Conservation (phyloP, 2,329 filamentous ascomycete genomes). For the Apiospora sp. region DNA sequence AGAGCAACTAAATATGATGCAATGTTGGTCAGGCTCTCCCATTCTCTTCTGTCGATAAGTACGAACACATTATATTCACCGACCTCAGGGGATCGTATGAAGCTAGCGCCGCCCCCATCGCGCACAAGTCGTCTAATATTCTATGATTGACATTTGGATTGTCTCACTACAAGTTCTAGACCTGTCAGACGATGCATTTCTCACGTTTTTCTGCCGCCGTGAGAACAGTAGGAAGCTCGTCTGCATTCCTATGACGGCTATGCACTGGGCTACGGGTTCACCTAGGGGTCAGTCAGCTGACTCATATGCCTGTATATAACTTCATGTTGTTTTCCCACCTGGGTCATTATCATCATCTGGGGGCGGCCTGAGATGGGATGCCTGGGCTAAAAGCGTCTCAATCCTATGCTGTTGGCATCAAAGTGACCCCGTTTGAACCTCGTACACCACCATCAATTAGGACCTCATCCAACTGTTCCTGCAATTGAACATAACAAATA, state of each 20-base stretch:
- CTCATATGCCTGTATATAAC: neutral
- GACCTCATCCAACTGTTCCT: neutral
- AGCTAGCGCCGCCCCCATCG: neutral
- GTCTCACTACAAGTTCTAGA: neutral
- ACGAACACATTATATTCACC: neutral
- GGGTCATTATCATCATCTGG: neutral
- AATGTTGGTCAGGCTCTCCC: no score
- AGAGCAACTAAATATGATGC: neutral
- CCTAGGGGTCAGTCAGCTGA: neutral
- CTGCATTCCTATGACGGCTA: neutral
- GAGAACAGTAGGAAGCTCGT: neutral
- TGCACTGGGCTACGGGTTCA: neutral
- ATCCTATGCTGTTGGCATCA: neutral
- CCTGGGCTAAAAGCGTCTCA: neutral
- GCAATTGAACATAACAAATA: neutral
- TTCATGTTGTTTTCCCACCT: neutral
- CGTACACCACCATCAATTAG: neutral
- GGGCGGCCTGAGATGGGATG: neutral
- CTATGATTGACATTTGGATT: neutral
- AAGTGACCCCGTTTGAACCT: neutral
- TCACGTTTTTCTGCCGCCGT: neutral
- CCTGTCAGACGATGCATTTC: slow-evolving; percentile 10
- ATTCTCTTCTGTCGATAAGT: neutral
- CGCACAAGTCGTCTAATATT: neutral
- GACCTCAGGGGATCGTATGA: neutral